Evolutionary conservation across 106 monocot genomes (phyloP).

Genomic region (Dendrobium chrysotoxum): DNA sequence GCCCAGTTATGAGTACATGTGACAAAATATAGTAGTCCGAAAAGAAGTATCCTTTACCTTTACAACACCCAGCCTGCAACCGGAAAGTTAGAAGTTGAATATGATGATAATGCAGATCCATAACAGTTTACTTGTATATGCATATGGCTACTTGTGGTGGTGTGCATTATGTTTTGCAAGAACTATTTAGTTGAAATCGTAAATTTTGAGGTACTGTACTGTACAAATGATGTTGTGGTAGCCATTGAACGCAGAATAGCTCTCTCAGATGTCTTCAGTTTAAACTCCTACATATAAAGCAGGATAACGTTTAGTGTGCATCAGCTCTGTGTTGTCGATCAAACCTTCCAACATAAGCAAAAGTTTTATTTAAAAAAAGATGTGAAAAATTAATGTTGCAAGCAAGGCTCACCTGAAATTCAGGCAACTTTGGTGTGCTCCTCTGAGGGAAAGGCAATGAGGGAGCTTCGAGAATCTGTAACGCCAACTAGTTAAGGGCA

Average conservation of each 20-base stretch:
- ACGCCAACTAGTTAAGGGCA: background rate
- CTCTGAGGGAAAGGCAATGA: conserved; percentile 40
- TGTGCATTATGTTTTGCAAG: background rate
- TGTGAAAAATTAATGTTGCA: background rate
- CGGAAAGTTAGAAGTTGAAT: too few species aligned
- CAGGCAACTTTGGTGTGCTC: conserved; percentile 36
- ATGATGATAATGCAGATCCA: background rate
- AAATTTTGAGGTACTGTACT: background rate
- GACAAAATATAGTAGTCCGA: too few species aligned
- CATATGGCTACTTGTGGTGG: background rate
- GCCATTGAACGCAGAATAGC: conserved; percentile 22
- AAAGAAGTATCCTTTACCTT: too few species aligned
- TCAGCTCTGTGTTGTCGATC: background rate
- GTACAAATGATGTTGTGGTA: conserved; percentile 21
- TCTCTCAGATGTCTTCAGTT: conserved; percentile 46
- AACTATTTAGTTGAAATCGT: background rate
- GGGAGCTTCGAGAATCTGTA: conserved; percentile 66
- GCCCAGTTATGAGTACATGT: too few species aligned
- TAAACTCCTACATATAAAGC: conserved; percentile 43
- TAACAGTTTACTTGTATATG: background rate
- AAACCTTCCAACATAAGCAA: background rate
- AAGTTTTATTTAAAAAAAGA: background rate
- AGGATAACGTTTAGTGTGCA: too few species aligned
- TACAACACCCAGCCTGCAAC: too few species aligned
- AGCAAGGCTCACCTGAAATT: conserved; percentile 39